Percentiles rank a stretch among this genome's conserved stretches.
phyloP scores from a whole-genome alignment of 176 grass and related monocot species.

The Zea mays region DNA sequence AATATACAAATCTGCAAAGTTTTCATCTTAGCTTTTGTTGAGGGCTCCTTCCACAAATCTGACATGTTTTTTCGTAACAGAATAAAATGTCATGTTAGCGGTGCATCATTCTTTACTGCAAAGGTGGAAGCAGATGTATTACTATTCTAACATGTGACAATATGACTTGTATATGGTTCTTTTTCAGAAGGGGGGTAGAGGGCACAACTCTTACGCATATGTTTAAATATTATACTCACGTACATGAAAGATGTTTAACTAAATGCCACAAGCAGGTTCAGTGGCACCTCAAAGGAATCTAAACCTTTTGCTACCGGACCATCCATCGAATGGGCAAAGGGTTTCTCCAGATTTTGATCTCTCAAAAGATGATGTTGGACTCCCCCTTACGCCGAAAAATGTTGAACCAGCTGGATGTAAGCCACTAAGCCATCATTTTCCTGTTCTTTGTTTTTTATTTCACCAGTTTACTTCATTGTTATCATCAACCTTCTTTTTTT shows the following conservation, averaged over 20 bases:
- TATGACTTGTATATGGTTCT: slow-evolving; percentile 3
- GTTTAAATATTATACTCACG: background rate
- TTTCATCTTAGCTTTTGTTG: background rate
- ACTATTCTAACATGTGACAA: background rate
- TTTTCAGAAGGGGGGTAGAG: background rate
- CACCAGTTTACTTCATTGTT: slow-evolving; percentile 5
- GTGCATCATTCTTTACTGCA: slow-evolving; percentile 2
- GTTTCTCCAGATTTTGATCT: slow-evolving; percentile 56
- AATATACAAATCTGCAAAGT: background rate
- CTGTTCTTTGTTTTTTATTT: slow-evolving; percentile 25
- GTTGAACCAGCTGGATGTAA: slow-evolving; percentile 73
- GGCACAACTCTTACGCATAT: slow-evolving; percentile 4
- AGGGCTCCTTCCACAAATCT: slow-evolving; percentile 19
- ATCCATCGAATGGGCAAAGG: slow-evolving; percentile 47
- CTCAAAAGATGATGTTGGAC: slow-evolving; percentile 70
- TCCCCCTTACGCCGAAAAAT: slow-evolving; percentile 73
- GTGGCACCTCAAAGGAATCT: slow-evolving; percentile 60
- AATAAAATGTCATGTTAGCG: background rate
- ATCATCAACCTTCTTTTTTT: background rate
- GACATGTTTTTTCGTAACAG: background rate
- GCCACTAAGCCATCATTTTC: slow-evolving; percentile 58
- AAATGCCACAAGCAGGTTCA: slow-evolving; percentile 44
- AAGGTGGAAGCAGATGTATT: slow-evolving; percentile 9
- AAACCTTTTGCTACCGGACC: slow-evolving; percentile 51
- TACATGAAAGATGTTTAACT: background rate